Conservation (phyloP, 2,329 filamentous ascomycete species). For the Penicillium sp. region DNA sequence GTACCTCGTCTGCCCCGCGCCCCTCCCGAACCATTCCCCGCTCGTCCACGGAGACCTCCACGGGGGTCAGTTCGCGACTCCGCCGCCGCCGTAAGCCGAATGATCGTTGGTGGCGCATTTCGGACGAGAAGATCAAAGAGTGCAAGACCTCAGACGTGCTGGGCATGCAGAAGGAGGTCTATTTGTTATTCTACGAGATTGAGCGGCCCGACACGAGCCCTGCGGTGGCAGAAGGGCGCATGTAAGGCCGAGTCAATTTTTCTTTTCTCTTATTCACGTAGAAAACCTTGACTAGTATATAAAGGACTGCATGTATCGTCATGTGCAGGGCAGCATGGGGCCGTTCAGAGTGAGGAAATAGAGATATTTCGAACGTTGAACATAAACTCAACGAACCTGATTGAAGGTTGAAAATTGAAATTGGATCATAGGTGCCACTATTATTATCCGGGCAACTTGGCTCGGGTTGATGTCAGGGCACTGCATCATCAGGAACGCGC, state of each 20-base stretch:
- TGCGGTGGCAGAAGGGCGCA: slow-evolving; percentile 1
- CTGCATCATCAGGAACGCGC: background rate
- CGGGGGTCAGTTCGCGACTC: slow-evolving; percentile 36
- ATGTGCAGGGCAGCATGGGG: background rate
- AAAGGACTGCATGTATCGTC: background rate
- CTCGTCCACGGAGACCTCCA: slow-evolving; percentile 21
- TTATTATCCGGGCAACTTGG: background rate
- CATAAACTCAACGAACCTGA: background rate
- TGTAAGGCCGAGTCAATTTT: background rate
- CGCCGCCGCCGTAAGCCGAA: slow-evolving; percentile 58
- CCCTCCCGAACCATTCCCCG: slow-evolving; percentile 24
- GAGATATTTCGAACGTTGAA: background rate
- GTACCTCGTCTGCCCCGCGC: slow-evolving; percentile 23
- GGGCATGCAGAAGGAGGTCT: slow-evolving; percentile 92
- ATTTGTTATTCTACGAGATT: slow-evolving; percentile 92
- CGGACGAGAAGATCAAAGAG: slow-evolving; percentile 93
- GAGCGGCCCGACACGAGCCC: slow-evolving; percentile 46
- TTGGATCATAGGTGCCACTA: background rate
- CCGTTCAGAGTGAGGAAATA: background rate
- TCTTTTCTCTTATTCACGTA: background rate
- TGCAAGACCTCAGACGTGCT: slow-evolving; percentile 87
- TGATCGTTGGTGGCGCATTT: slow-evolving; percentile 95
- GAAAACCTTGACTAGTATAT: background rate
- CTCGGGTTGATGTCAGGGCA: background rate
- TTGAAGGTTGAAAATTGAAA: background rate